Evolutionary conservation across 2,329 filamentous ascomycete species (phyloP).

Genomic region (Tolypocladium guangdongense): DNA sequence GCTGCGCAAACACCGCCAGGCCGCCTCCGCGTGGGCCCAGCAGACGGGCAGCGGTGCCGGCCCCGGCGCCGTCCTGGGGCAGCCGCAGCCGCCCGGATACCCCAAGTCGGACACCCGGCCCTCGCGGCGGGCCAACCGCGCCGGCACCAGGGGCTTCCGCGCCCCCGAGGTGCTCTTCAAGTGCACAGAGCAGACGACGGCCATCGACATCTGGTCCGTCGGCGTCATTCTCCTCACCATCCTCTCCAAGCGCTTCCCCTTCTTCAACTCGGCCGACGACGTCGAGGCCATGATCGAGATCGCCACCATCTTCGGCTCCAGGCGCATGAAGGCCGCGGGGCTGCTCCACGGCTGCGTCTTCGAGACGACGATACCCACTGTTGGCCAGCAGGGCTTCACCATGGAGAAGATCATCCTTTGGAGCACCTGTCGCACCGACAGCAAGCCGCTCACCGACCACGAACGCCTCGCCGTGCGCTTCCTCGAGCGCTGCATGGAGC

Average conservation of each 20-base stretch:
- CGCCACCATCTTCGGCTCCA: slow-evolving; percentile 81
- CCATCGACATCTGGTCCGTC: slow-evolving; percentile 94
- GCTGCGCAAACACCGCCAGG: slow-evolving; percentile 49
- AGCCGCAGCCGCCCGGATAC: slow-evolving; percentile 50
- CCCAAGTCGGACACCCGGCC: slow-evolving; percentile 84
- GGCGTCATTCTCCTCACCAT: slow-evolving; percentile 97
- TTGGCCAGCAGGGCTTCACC: slow-evolving; percentile 73
- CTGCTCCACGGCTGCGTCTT: slow-evolving; percentile 83
- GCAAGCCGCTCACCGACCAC: slow-evolving; percentile 46
- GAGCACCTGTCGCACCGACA: slow-evolving; percentile 70
- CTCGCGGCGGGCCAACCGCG: slow-evolving; percentile 83
- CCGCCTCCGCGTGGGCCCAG: slow-evolving; percentile 47
- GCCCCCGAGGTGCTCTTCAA: slow-evolving; percentile 96
- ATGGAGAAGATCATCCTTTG: slow-evolving; percentile 92
- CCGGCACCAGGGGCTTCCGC: slow-evolving; percentile 89
- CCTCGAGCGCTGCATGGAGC: slow-evolving; percentile 59
- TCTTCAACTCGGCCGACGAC: slow-evolving; percentile 98
- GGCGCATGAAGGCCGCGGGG: slow-evolving; percentile 73
- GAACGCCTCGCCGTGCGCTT: slow-evolving; percentile 67
- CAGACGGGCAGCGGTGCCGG: slow-evolving; percentile 6
- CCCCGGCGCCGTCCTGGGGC: slow-evolving; percentile 3
- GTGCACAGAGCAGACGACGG: slow-evolving; percentile 86
- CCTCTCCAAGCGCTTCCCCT: slow-evolving; percentile 83
- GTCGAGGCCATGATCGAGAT: slow-evolving; percentile 97
- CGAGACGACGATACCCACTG: slow-evolving; percentile 84